Conservation (phyloP, 768 basidiomycete species). For the Suillus plorans region DNA sequence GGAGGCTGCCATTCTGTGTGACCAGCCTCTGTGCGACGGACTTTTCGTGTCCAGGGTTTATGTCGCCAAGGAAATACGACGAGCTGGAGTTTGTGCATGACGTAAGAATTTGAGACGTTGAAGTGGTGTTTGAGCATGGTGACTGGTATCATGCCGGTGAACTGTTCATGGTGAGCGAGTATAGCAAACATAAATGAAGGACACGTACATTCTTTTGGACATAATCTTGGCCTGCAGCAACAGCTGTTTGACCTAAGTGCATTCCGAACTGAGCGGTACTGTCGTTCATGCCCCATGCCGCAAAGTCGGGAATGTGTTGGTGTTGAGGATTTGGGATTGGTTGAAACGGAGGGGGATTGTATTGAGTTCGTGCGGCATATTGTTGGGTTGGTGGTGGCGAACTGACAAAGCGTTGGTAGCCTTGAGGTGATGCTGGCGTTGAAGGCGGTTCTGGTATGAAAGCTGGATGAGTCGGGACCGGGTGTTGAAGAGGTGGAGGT, state of each 20-base stretch:
- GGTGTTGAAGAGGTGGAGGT: constrained; percentile 82
- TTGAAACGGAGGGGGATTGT: constrained; percentile 50
- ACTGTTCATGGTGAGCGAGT: constrained; percentile 42
- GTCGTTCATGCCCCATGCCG: constrained; percentile 85
- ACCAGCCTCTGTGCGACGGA: constrained; percentile 61
- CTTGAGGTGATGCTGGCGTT: constrained; percentile 68
- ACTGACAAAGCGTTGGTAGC: constrained; percentile 71
- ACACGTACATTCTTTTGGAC: constrained; percentile 86
- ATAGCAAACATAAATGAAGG: not conserved
- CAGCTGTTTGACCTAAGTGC: constrained; percentile 90
- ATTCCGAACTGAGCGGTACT: constrained; percentile 95
- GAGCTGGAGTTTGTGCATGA: constrained; percentile 82
- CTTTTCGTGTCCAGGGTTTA: constrained; percentile 77
- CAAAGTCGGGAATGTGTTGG: constrained; percentile 45
- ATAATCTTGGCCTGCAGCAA: constrained; percentile 93
- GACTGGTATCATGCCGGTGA: constrained; percentile 76
- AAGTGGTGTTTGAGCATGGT: constrained; percentile 85
- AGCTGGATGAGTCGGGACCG: constrained; percentile 84
- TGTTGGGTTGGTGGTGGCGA: constrained; percentile 42
- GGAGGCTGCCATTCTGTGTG: constrained; percentile 82
- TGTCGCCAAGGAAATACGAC: constrained; percentile 97
- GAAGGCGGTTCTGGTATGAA: constrained; percentile 83
- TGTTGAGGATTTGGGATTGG: constrained; percentile 39
- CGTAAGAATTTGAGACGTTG: constrained; percentile 95
- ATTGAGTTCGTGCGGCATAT: constrained; percentile 31